Percentiles rank a stretch among this genome's conserved stretches.
phyloP scores from a whole-genome alignment of 2,329 filamentous ascomycete genomes.

The Achaetomium macrosporum region DNA sequence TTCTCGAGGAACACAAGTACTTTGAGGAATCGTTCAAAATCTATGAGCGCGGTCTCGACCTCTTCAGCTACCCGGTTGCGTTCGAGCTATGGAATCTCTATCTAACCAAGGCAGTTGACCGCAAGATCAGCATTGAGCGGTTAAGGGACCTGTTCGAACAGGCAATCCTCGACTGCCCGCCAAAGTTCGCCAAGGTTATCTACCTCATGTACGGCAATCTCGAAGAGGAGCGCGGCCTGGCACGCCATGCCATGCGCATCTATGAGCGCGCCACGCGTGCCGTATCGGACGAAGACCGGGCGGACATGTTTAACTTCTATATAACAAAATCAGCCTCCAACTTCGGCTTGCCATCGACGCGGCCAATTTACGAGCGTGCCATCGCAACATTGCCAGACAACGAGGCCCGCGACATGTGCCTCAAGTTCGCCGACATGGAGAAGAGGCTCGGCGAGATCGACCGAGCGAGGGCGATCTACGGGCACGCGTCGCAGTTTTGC shows the following conservation, averaged over 20 bases:
- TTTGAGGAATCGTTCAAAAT: constrained; percentile 98
- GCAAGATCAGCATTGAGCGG: constrained; percentile 91
- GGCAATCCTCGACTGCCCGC: constrained; percentile 87
- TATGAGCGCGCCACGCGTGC: constrained; percentile 95
- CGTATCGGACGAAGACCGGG: constrained; percentile 87
- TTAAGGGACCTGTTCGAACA: constrained; percentile 95
- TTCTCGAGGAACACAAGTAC: constrained; percentile 90
- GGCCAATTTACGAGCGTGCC: constrained; percentile 92
- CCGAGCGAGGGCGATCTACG: constrained; percentile 89
- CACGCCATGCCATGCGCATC: constrained; percentile 96
- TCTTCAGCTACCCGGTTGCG: constrained; percentile 97
- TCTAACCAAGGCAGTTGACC: constrained; percentile 92
- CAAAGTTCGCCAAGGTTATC: constrained; percentile 90
- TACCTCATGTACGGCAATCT: constrained; percentile 98
- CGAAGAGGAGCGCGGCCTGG: constrained; percentile 90
- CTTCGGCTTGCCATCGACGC: constrained; percentile 90
- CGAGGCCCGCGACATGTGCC: constrained; percentile 95
- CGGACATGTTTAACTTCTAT: constrained; percentile 99
- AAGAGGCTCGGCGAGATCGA: constrained; percentile 62
- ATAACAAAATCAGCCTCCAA: constrained; percentile 98
- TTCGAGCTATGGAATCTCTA: constrained; percentile 99
- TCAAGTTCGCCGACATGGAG: constrained; percentile 80
- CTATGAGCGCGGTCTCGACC: constrained; percentile 89
- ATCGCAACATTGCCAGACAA: constrained; percentile 88
- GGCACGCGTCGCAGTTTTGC: constrained; percentile 94